These are phyloP conservation scores for Tolypocladium guangdongense DNA, from an alignment of 2,329 filamentous ascomycete genomes.

Conservation along the genomic window DNA sequence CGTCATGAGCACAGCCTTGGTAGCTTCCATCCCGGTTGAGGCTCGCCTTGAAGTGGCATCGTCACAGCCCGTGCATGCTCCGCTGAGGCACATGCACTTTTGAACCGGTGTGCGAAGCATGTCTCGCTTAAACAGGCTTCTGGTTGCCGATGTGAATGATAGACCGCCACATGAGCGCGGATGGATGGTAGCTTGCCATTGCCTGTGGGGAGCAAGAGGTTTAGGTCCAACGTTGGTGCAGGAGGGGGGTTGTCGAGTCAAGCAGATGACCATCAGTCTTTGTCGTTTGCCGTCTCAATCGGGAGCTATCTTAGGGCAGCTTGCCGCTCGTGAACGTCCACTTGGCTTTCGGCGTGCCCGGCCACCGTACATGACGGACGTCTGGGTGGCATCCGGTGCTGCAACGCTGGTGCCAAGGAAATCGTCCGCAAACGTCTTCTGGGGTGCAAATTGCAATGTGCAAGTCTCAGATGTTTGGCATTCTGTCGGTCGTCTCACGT, in stretches of 20 bases:
- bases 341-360: neutral
- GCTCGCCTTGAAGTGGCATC: neutral
- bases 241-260: neutral
- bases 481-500: neutral
- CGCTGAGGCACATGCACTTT: neutral
- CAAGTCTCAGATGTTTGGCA: neutral
- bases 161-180: neutral
- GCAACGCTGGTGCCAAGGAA: neutral
- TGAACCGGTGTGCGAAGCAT: neutral
- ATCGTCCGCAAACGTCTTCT: neutral
- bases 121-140: neutral
- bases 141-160: neutral
- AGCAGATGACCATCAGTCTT: neutral
- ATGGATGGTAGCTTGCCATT: neutral
- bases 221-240: neutral
- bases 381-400: neutral
- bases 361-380: neutral
- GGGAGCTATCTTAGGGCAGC: neutral
- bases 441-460: too few relatives aligned
- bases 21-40: neutral
- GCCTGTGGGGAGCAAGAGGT: neutral
- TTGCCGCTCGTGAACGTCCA: neutral
- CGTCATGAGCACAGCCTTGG: neutral
- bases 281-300: neutral
- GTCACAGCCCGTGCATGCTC: neutral